Conservation (phyloP, 1,284 basidiomycete species). For the Psilocybe mexicana region DNA sequence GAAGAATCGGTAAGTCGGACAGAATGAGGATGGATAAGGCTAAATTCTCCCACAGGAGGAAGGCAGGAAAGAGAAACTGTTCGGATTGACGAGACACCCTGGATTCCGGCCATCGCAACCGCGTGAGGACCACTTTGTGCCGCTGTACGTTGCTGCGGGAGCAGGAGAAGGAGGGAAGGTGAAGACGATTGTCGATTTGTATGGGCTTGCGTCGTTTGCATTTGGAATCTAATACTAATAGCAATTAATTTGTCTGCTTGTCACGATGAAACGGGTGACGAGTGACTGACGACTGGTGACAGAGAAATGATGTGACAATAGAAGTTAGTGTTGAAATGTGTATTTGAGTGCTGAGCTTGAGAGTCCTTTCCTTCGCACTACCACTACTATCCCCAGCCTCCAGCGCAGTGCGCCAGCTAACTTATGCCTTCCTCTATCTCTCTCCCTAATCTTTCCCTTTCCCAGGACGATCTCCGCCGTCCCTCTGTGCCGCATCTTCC, state of each 20-base stretch:
- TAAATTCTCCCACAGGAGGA: slow-evolving; percentile 27
- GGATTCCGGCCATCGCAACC: slow-evolving; percentile 69
- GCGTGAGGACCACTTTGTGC: slow-evolving; percentile 73
- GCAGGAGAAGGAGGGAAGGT: slow-evolving; percentile 61
- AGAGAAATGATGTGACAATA: slow-evolving; percentile 14
- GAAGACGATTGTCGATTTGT: slow-evolving; percentile 51
- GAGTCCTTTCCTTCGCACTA: slow-evolving; percentile 8
- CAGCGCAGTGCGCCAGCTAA: slow-evolving; percentile 19
- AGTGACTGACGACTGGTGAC: slow-evolving; percentile 17
- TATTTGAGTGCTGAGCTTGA: background rate
- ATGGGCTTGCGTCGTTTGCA: slow-evolving; percentile 60
- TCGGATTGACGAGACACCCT: slow-evolving; percentile 52
- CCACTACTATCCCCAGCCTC: background rate
- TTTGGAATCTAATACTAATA: slow-evolving; percentile 49
- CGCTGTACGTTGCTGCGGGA: slow-evolving; percentile 70
- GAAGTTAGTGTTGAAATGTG: background rate
- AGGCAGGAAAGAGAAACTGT: slow-evolving; percentile 34
- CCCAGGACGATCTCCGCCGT: slow-evolving; percentile 26
- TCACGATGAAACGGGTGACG: slow-evolving; percentile 11
- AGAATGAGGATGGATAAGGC: slow-evolving; percentile 8
- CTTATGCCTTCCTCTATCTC: slow-evolving; percentile 17
- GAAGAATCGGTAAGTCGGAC: slow-evolving; percentile 45
- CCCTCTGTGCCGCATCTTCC: slow-evolving; percentile 24
- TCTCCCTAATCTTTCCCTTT: slow-evolving; percentile 29
- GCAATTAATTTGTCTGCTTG: background rate